Conservation (phyloP, 495 filamentous ascomycete species). For the Annulohypoxylon bovei region DNA sequence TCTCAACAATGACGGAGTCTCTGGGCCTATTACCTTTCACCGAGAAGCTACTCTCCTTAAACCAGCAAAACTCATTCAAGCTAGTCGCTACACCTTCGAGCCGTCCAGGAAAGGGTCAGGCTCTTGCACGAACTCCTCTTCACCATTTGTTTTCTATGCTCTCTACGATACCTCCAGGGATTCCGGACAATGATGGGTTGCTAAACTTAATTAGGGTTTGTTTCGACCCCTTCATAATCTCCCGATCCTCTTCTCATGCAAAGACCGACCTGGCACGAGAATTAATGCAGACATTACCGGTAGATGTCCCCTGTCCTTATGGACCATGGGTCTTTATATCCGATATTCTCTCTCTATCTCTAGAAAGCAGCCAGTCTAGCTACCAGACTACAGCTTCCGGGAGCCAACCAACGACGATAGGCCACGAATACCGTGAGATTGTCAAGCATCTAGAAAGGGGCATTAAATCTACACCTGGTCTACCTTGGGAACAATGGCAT, state of each 20-base stretch:
- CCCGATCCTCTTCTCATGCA: slow-evolving; percentile 39
- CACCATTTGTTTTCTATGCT: slow-evolving; percentile 61
- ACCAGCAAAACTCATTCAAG: slow-evolving; percentile 51
- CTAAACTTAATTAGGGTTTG: slow-evolving; percentile 52
- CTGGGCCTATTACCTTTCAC: slow-evolving; percentile 81
- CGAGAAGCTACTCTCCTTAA: slow-evolving; percentile 72
- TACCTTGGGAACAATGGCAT: slow-evolving; percentile 66
- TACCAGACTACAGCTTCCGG: slow-evolving; percentile 46
- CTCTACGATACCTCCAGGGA: slow-evolving; percentile 52
- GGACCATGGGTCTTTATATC: slow-evolving; percentile 57
- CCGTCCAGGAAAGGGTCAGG: slow-evolving; percentile 54
- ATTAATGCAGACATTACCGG: slow-evolving; percentile 51
- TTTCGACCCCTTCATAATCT: slow-evolving; percentile 55
- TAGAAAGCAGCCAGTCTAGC: slow-evolving; percentile 49
- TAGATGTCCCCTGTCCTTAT: slow-evolving; percentile 50
- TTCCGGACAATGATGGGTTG: slow-evolving; percentile 55
- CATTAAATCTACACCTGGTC: slow-evolving; percentile 56
- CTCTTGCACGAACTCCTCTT: slow-evolving; percentile 54
- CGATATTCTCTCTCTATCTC: slow-evolving; percentile 36
- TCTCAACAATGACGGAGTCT: slow-evolving; percentile 68
- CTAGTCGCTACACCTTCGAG: slow-evolving; percentile 62
- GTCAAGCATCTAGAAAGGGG: slow-evolving; percentile 74
- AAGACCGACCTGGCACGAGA: slow-evolving; percentile 57
- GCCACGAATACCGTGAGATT: slow-evolving; percentile 74
- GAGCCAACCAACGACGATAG: slow-evolving; percentile 50